Conservation (phyloP, 2,329 filamentous ascomycete genomes). For the Pseudogymnoascus sp. region DNA sequence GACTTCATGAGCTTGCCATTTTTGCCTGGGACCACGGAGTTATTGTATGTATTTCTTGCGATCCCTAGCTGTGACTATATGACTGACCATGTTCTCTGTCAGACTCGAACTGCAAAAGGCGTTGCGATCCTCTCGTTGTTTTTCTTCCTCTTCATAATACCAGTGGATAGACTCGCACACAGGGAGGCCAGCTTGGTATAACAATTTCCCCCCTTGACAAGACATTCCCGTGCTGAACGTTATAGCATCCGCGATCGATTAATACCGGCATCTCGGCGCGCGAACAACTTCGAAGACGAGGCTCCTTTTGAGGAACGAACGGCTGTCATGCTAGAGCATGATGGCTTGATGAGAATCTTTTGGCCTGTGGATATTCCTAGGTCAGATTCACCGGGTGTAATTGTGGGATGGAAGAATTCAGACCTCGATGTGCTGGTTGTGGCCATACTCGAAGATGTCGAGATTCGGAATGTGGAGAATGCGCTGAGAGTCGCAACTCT, state of each 20-base stretch:
- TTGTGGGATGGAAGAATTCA: constrained; percentile 95
- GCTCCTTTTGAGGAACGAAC: constrained; percentile 66
- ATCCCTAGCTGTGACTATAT: neutral
- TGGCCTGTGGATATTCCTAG: constrained; percentile 83
- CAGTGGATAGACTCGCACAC: constrained; percentile 73
- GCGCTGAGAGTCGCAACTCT: constrained; percentile 78
- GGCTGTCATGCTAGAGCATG: constrained; percentile 59
- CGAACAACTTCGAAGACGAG: constrained; percentile 87
- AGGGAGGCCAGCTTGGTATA: constrained; percentile 74
- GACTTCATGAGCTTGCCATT: constrained; percentile 90
- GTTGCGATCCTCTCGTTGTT: constrained; percentile 75
- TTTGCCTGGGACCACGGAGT: constrained; percentile 99
- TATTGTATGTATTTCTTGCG: constrained; percentile 54
- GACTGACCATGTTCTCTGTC: constrained; percentile 13
- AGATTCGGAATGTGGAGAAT: constrained; percentile 72
- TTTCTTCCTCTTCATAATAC: constrained; percentile 78
- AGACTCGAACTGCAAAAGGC: constrained; percentile 81
- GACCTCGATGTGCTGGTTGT: constrained; percentile 85
- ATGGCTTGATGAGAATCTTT: constrained; percentile 96
- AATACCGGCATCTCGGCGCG: constrained; percentile 82
- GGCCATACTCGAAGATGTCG: constrained; percentile 80
- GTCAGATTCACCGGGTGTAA: constrained; percentile 68
- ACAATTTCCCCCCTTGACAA: constrained; percentile 16
- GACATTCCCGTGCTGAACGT: constrained; percentile 20
- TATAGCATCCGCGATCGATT: constrained; percentile 72